phyloP scores from a whole-genome alignment of 148 eudicot species.

The Vaccinium corymbosum region DNA sequence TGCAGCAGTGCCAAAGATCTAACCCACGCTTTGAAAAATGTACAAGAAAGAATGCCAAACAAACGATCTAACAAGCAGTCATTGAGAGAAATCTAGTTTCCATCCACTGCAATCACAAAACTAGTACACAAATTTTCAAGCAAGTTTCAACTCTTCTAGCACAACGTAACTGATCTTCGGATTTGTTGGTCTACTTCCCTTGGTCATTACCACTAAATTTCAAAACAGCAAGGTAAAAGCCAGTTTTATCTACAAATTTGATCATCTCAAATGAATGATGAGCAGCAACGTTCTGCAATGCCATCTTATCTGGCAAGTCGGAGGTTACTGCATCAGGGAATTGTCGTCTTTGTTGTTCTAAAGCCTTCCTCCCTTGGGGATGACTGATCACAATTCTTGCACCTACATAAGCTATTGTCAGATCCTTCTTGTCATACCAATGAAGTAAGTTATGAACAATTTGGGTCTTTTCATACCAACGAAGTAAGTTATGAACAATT shows the following conservation, averaged over 20 bases:
- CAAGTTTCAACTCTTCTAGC: background rate
- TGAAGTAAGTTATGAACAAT: background rate
- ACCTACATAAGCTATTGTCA: constrained; percentile 39
- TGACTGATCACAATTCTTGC: constrained; percentile 89
- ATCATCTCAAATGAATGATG: constrained; percentile 25
- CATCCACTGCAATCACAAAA: background rate
- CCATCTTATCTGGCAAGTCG: constrained; percentile 51
- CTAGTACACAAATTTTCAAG: background rate
- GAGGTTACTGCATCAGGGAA: constrained; percentile 63
- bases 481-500: background rate
- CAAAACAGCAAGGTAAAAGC: constrained; percentile 23
- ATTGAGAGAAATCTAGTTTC: background rate
- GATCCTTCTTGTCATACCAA: background rate
- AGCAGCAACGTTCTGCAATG: constrained; percentile 51
- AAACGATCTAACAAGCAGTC: background rate
- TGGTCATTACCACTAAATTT: constrained; percentile 13
- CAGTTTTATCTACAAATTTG: constrained; percentile 20
- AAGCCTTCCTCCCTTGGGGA: constrained; percentile 58
- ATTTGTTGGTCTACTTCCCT: constrained; percentile 2
- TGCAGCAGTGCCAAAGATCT: background rate
- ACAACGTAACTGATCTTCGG: background rate
- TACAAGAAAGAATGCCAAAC: background rate
- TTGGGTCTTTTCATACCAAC: background rate
- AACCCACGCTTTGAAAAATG: background rate
- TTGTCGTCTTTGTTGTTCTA: constrained; percentile 51